These are phyloP conservation scores for Chloromonas sp. DNA, from an alignment of 163 green algal species.

Conservation along the genomic window DNA sequence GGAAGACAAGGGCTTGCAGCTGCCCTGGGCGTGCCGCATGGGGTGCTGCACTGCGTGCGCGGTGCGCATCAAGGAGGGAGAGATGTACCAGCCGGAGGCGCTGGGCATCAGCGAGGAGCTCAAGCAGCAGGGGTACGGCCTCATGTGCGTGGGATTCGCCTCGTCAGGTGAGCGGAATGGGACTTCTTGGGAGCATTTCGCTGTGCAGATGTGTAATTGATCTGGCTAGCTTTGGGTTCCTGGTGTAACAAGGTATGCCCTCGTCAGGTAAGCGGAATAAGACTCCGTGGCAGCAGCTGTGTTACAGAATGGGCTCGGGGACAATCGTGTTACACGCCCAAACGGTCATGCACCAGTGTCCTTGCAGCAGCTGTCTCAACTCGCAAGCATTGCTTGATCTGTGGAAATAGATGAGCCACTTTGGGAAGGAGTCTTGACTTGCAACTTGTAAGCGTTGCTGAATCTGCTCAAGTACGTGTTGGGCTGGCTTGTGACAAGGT, in stretches of 20 bases:
- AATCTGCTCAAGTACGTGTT: no score
- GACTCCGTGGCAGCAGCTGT: not conserved
- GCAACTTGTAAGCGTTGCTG: no score
- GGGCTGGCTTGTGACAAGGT: no score
- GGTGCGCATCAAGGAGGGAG: conserved; percentile 52
- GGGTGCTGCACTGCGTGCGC: conserved; percentile 96
- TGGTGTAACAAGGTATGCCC: conserved; percentile 92
- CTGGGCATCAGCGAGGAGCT: conserved; percentile 64
- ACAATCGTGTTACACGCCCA: not conserved
- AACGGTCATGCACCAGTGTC: no score
- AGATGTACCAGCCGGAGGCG: conserved; percentile 44
- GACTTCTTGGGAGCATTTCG: not conserved
- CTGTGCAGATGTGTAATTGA: not conserved
- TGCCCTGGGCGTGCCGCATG: conserved; percentile 93
- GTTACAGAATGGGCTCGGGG: not conserved
- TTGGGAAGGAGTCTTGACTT: no score
- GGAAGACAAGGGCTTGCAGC: conserved; percentile 84
- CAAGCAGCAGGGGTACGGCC: conserved; percentile 80
- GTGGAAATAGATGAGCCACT: no score
- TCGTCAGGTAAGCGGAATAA: conserved; percentile 18
- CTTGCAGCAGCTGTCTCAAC: no score
- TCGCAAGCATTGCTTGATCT: no score
- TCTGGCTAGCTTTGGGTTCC: conserved; percentile 7
- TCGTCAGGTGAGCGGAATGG: conserved; percentile 18
- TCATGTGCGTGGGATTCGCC: conserved; percentile 93